Conservation (phyloP, 1,139 yeast genomes). For the Protomyces inouyei region DNA sequence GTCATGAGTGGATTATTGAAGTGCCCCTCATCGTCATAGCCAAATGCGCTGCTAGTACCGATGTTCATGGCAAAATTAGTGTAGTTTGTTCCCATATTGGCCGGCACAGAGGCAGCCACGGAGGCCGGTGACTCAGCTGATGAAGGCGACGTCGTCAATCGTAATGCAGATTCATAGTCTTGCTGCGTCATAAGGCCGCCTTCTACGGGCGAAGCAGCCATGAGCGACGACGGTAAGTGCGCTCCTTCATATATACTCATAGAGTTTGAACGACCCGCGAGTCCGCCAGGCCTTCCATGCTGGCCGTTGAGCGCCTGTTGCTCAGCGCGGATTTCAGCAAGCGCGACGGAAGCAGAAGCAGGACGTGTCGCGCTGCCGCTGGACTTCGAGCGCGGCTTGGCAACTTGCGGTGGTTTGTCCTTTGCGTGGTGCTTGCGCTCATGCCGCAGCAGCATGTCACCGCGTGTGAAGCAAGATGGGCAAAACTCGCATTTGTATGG, state of each 20-base stretch:
- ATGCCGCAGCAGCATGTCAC: neutral
- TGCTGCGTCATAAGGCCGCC: neutral
- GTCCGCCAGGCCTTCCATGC: neutral
- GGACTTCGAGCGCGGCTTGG: neutral
- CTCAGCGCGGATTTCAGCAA: neutral
- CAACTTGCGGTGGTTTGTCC: neutral
- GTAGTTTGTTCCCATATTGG: neutral
- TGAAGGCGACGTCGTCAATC: neutral
- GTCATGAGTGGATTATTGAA: neutral
- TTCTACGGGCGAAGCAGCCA: neutral
- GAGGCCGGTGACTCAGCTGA: neutral
- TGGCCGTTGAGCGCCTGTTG: neutral
- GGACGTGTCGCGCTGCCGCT: neutral
- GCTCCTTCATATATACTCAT: neutral
- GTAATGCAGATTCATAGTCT: neutral
- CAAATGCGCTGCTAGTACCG: neutral
- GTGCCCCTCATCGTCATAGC: neutral
- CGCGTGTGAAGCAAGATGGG: neutral
- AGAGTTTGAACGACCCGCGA: neutral
- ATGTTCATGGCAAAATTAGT: neutral
- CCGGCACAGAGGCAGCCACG: neutral
- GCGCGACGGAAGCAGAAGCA: neutral
- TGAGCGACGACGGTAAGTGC: neutral
- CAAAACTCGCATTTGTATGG: neutral
- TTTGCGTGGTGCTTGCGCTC: neutral